Base-by-base conservation (phyloP, 2,329 filamentous ascomycete species). In the Claviceps africana region DNA sequence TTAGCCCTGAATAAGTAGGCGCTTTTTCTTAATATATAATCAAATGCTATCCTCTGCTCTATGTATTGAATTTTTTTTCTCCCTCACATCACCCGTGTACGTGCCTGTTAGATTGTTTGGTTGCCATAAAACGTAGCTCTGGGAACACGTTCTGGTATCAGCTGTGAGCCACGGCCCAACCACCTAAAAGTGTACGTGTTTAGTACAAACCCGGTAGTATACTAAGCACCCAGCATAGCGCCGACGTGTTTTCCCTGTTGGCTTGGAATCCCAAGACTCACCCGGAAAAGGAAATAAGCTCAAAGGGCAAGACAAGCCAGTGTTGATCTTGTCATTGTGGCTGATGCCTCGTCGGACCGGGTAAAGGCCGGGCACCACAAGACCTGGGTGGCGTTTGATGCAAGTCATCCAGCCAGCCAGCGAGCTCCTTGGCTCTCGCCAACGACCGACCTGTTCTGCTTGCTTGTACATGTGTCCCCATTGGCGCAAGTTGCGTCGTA, bases 281-380 rank as follows among this genome's bases (percentile, higher is more conserved):
- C 10, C n/a, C 9, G 39, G 21, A 40, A 40, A 3, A 40, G n/a
- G 21, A 4, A 17, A 40, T 21, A 21, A 17, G 2, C 6, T 10
- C 6, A 17, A 9, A 40, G n/a, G n/a, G n/a, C n/a, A n/a, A n/a
- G n/a, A n/a, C n/a, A n/a, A n/a, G n/a, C n/a, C n/a, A n/a, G n/a
- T n/a, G n/a, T n/a, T n/a, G n/a, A n/a, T n/a, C n/a, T n/a, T n/a
- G n/a, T 30, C 6, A n/a, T 45, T 31, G 28, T 45, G 25, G 25
- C 17, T 17, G 15, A 28, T 30, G 22, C 15, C 43, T 30, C 8
- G n/a, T 30, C 5, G 21, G 43, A 15, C 7, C 54, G 54, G 54
- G 19, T 50, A 54, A 55, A 55, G 22, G 28, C 50, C 54, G 54
- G 54, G 30, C 44, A 13, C n/a, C 4, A 10, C 40, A 35, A n/a